A percentile compares a stretch with the other conserved stretches of the same genome.
Conservation (phyloP, 1,284 basidiomycete species). For the Cryptococcus jaspeensis region DNA sequence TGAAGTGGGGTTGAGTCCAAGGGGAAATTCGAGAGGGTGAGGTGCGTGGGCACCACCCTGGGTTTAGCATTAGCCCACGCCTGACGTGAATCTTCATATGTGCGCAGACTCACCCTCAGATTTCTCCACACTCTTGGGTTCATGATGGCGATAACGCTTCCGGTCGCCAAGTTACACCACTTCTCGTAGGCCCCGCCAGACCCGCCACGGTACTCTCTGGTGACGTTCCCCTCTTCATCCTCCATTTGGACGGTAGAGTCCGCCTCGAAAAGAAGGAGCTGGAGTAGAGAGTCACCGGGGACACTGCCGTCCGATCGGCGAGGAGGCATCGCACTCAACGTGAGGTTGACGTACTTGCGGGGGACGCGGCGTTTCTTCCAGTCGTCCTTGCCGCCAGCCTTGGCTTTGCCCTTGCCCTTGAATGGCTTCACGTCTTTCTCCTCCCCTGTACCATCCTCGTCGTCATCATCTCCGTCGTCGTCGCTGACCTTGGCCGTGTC, state of each 20-base stretch:
- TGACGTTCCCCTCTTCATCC: conserved; percentile 51
- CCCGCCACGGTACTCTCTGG: conserved; percentile 75
- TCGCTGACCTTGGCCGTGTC: conserved; percentile 15
- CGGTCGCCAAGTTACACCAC: conserved; percentile 75
- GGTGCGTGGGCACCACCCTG: conserved; percentile 52
- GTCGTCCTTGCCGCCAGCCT: conserved; percentile 10
- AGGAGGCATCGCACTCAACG: conserved; percentile 60
- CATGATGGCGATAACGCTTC: conserved; percentile 82
- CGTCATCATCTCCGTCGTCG: conserved; percentile 21
- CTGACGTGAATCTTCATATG: neutral
- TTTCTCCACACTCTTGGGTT: conserved; percentile 86
- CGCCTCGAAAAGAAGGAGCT: conserved; percentile 82
- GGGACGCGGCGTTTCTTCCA: conserved; percentile 27
- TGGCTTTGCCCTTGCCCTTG: conserved; percentile 3
- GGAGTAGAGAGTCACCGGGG: conserved; percentile 76
- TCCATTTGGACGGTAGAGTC: conserved; percentile 60
- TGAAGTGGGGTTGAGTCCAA: conserved; percentile 82
- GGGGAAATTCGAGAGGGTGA: conserved; percentile 73
- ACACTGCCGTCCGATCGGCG: conserved; percentile 39
- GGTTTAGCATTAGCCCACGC: neutral
- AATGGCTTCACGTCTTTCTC: conserved; percentile 15
- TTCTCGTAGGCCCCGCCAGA: conserved; percentile 88
- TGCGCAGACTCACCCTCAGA: conserved; percentile 62
- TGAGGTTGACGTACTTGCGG: conserved; percentile 77
- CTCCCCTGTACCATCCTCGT: conserved; percentile 16